phyloP scores from a whole-genome alignment of 768 basidiomycete species.

The Tremella fuciformis region DNA sequence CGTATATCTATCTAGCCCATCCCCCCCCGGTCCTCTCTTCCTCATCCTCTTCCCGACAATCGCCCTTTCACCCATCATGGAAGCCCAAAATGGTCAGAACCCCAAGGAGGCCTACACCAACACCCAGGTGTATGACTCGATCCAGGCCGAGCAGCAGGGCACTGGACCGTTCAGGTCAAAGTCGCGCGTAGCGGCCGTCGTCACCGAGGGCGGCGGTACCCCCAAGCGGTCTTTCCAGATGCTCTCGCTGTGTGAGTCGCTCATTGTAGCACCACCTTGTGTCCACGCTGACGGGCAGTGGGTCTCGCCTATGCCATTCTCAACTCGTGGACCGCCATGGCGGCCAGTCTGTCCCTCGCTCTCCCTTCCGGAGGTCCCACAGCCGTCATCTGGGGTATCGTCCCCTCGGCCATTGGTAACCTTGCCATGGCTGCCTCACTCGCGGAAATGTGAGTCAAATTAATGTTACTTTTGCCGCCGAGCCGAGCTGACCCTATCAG shows the following conservation, averaged over 20 bases:
- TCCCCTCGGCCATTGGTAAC: slow-evolving; percentile 37
- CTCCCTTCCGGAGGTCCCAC: slow-evolving; percentile 40
- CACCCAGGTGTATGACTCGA: too few species aligned
- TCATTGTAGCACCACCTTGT: neutral
- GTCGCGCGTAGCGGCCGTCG: too few species aligned
- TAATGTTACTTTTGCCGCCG: neutral
- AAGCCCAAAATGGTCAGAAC: too few species aligned
- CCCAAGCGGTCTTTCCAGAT: slow-evolving; percentile 14
- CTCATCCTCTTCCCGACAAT: too few species aligned
- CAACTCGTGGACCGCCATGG: slow-evolving; percentile 46
- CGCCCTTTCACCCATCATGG: too few species aligned
- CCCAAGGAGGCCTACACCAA: too few species aligned
- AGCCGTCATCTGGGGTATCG: slow-evolving; percentile 42
- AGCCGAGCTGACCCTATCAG: neutral
- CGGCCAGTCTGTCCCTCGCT: slow-evolving; percentile 34
- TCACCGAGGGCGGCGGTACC: too few species aligned
- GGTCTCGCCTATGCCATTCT: slow-evolving; percentile 41
- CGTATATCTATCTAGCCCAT: too few species aligned
- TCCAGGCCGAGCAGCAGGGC: too few species aligned
- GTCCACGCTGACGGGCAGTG: slow-evolving; percentile 13
- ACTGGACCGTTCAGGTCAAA: too few species aligned
- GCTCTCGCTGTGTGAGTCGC: slow-evolving; percentile 26
- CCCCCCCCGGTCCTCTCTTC: too few species aligned
- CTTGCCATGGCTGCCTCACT: slow-evolving; percentile 39
- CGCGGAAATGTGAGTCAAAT: slow-evolving; percentile 31